phyloP scores from a whole-genome alignment of 192 early-diverging fungal species.

The Coemansia sp. region DNA sequence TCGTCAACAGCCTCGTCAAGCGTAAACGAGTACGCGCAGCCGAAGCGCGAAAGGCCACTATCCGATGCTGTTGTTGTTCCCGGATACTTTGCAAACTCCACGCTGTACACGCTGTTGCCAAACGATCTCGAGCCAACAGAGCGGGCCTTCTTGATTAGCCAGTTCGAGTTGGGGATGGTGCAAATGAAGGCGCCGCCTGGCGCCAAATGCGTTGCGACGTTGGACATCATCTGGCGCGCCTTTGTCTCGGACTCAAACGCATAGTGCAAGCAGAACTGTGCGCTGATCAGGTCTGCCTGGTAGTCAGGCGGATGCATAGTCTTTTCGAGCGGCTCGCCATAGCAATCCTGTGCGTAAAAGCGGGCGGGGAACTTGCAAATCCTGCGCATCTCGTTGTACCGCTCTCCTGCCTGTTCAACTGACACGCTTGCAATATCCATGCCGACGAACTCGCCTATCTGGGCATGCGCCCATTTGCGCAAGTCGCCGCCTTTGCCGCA shows the following conservation, averaged over 20 bases:
- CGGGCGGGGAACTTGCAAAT: conserved; percentile 64
- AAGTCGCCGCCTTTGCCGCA: conserved; percentile 97
- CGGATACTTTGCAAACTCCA: conserved; percentile 71
- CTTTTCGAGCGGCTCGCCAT: conserved; percentile 65
- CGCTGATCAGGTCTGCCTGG: conserved; percentile 83
- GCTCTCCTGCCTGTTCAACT: conserved; percentile 74
- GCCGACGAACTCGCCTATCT: conserved; percentile 75
- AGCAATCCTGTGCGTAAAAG: conserved; percentile 90
- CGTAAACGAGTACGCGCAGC: conserved; percentile 87
- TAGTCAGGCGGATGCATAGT: conserved; percentile 57
- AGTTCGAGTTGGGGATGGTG: conserved; percentile 91
- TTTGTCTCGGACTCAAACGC: conserved; percentile 85
- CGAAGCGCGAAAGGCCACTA: conserved; percentile 59
- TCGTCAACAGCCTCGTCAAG: conserved; percentile 94
- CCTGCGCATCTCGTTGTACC: conserved; percentile 63
- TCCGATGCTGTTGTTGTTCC: conserved; percentile 52
- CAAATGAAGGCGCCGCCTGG: conserved; percentile 85
- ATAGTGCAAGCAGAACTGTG: conserved; percentile 98
- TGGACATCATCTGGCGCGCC: conserved; percentile 79
- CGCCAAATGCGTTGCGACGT: conserved; percentile 70
- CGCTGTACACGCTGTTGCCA: conserved; percentile 88
- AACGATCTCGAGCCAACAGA: conserved; percentile 45
- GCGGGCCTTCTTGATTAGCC: conserved; percentile 64
- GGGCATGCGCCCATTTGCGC: conserved; percentile 74
- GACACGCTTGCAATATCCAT: conserved; percentile 91